phyloP scores from a whole-genome alignment of 345 rosid genomes.

The Gossypium longicalyx region DNA sequence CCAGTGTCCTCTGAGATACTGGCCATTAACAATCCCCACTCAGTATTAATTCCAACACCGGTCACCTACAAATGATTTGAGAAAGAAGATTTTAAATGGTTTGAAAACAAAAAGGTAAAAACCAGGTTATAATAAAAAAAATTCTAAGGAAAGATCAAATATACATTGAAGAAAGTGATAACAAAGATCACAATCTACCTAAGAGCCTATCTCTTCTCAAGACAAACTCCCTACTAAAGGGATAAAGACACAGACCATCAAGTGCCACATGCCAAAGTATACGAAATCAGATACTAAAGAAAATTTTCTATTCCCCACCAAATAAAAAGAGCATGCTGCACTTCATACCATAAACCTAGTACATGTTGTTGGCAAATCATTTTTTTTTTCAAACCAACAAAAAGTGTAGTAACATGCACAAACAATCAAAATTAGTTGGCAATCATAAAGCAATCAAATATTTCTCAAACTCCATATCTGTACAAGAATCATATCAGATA shows the following conservation, averaged over 20 bases:
- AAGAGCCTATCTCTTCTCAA: background rate
- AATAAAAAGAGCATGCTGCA: background rate
- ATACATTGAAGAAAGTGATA: background rate
- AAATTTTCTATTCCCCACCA: background rate
- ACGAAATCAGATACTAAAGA: background rate
- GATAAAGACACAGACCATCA: slow-evolving; percentile 4
- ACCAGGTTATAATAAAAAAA: background rate
- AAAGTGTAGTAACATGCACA: background rate
- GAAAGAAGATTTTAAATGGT: slow-evolving; percentile 12
- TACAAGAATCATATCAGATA: background rate
- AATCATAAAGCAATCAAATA: too few relatives aligned
- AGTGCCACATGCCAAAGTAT: background rate
- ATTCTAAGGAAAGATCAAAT: slow-evolving; percentile 4
- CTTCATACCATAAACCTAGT: background rate
- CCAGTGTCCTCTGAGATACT: slow-evolving; percentile 97
- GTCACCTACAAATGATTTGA: slow-evolving; percentile 61
- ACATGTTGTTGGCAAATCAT: background rate
- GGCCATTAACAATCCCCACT: slow-evolving; percentile 99
- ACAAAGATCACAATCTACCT: background rate
- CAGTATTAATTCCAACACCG: slow-evolving; percentile 98
- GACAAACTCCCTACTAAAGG: background rate
- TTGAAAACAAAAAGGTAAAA: background rate
- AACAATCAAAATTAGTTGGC: background rate
- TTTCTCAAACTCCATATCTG: too few relatives aligned
- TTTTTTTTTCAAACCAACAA: background rate